A percentile compares a stretch with the other conserved stretches of the same genome.
These are phyloP conservation scores for Sequoiadendron giganteum DNA, from an alignment of 75 land plant genomes.

Conservation along the genomic window DNA sequence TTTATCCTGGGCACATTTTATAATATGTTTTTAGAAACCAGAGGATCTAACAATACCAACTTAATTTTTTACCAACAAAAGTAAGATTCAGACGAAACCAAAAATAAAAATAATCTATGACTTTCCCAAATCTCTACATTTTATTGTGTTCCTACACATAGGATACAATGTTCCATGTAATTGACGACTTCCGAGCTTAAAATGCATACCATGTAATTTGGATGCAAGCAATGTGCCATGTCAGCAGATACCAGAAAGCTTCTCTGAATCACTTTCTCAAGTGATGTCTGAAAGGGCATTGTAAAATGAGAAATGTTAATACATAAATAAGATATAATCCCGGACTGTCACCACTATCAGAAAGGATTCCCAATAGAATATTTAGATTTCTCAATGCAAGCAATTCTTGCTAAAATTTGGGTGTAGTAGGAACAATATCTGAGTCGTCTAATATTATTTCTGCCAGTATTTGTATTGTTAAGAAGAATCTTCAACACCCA, in stretches of 20 bases:
- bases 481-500: not conserved
- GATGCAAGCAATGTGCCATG: constrained; percentile 99
- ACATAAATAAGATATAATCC: not conserved
- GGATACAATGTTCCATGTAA: not conserved
- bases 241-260: constrained; percentile 99
- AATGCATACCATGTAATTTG: constrained; percentile 81
- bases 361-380: not conserved
- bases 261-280: constrained; percentile 82
- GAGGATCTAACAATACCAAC: not conserved
- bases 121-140: not conserved
- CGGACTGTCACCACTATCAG: not conserved
- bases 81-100: not conserved
- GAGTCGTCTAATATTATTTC: not conserved
- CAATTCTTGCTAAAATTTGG: not conserved
- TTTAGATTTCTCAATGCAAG: not conserved
- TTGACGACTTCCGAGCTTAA: not conserved
- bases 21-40: not conserved
- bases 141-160: not conserved
- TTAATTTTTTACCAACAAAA: not conserved
- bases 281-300: constrained; percentile 30
- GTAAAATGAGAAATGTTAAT: not conserved
- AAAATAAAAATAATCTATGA: not conserved
- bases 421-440: not conserved
- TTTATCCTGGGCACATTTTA: constrained; percentile 71
- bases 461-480: not conserved